phyloP scores from a whole-genome alignment of 2,329 filamentous ascomycete species.

The Neopestalotiopsis rosae region DNA sequence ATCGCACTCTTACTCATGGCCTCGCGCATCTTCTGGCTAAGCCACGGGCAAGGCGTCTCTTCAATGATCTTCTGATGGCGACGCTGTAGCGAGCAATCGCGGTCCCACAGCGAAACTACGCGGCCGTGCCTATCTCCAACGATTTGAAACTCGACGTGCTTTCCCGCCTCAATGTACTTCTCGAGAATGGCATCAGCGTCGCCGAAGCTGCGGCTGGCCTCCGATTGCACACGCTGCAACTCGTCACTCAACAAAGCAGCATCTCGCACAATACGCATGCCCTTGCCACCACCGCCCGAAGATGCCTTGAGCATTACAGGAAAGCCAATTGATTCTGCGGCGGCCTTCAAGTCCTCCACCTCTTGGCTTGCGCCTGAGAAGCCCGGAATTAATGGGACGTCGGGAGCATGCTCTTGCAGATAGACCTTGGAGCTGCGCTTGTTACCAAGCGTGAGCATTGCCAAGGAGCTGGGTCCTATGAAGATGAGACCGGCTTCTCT shows the following conservation, averaged over 20 bases:
- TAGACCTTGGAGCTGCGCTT: slow-evolving; percentile 62
- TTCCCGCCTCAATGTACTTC: slow-evolving; percentile 41
- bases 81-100: slow-evolving; percentile 52
- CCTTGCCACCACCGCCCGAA: slow-evolving; percentile 48
- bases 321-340: slow-evolving; percentile 31
- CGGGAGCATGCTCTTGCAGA: slow-evolving; percentile 67
- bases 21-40: slow-evolving; percentile 32
- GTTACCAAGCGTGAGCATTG: slow-evolving; percentile 31
- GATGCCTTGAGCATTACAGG: slow-evolving; percentile 50
- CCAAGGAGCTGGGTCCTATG: slow-evolving; percentile 64
- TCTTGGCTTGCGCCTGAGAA: slow-evolving; percentile 71
- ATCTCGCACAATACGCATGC: slow-evolving; percentile 40
- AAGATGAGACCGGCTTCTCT: slow-evolving; percentile 71
- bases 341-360: slow-evolving; percentile 30
- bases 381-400: slow-evolving; percentile 75
- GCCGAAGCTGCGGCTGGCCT: slow-evolving; percentile 42
- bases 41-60: slow-evolving; percentile 38
- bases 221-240: slow-evolving; percentile 37
- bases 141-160: slow-evolving; percentile 53
- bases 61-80: slow-evolving; percentile 54
- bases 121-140: slow-evolving; percentile 45
- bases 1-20: slow-evolving; percentile 39
- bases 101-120: slow-evolving; percentile 43
- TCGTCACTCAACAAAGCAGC: slow-evolving; percentile 22
- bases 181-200: slow-evolving; percentile 43